Evolutionary conservation across 2,329 filamentous ascomycete genomes (phyloP), one percentile per base, ranked within the genome.

Genomic region (Meredithiella fracta): DNA sequence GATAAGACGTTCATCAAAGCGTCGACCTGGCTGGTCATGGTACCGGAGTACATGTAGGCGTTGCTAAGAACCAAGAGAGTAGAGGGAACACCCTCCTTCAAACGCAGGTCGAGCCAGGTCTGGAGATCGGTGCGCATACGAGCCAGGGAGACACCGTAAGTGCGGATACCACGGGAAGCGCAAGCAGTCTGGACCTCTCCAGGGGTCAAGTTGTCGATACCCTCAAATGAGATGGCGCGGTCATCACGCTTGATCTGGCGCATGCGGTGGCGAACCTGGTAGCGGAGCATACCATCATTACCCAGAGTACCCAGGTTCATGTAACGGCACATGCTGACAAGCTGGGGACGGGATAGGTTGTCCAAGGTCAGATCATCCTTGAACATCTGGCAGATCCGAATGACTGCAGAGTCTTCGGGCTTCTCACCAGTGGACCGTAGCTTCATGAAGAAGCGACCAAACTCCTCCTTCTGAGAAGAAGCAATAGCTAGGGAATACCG

Each of bases 381-480:
- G 80, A 98, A 98, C 61, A 94, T 85, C 76, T 96, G 94, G 81
- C 92, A 97, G 60, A 98, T 91, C 71, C 92, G 95, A 75, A 98
- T 94, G 60, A 98, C 88, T 66, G 98, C 92, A 62, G 90, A 79
- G 55, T 82, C 79, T 3, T 86, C 92, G 1, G 92, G 92, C 49
- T 84, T 77, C 72, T 97, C 91, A 61, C 91, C 92, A 1, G 91
- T 96, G 17, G 87, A 82, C 55, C 92, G 78, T 60, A 97, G 80
- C 74, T 98, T 98, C 67, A 87, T 85, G 83, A 98, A 98, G 72
- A 98, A 98, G 64, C 91, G 87, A 59, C 85, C 78, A 64, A 98
- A 98, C 67, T 97, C 92, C 62, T 95, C 89, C 65, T 84, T 90
- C 67, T 92, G 89, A 15, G 91, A 83, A 54, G 85, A 94, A 50